Base-by-base conservation (phyloP, 2,329 filamentous ascomycete species). In the Lachnellula arida region DNA sequence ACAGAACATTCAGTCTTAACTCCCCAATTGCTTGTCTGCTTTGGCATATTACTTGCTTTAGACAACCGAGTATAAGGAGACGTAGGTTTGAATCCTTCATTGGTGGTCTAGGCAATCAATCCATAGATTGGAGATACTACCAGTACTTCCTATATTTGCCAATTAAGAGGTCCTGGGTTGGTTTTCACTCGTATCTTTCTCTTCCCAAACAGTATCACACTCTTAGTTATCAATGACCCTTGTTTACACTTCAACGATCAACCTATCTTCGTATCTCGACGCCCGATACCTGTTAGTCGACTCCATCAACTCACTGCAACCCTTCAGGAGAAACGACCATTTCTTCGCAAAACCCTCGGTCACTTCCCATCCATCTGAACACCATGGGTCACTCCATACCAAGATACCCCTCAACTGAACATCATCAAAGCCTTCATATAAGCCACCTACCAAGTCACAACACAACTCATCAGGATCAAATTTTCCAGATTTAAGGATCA, bases 371-470 rank as follows among this genome's bases (percentile, higher is more conserved):
- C 71, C 73, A 0, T 60, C 56, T 2, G 70, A 56, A 47, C 78
- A 72, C 68, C 72, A 75, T 0, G 77, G 68, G 2, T 77, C 73
- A 0, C 76, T 75, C 78, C 77, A 81, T n/a, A 60, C 35, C 25
- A 60, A 22, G 28, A 57, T 52, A 14, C 55, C 58, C 15, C 39
- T 50, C 25, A 50, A 23, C 43, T 58, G 44, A 17, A 60, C 46
- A 49, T 60, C 55, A 28, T 57, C 48, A 28, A 55, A 56, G 4
- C 55, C 52, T 19, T 60, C 55, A 54, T 56, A 56, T 22, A 60
- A 34, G 5, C 55, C 53, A 11, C 54, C 50, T 12, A 52, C 23
- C 23, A 59, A 11, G 47, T 59, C 57, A 25, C 28, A n/a, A 19
- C 54, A 59, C 3, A 59, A 32, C 7, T 58, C 58, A 28, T 56